Evolutionary conservation across 1,284 basidiomycete species (phyloP), one percentile per base, ranked within the genome.

Genomic region (Apiotrichum veenhuisii): DNA sequence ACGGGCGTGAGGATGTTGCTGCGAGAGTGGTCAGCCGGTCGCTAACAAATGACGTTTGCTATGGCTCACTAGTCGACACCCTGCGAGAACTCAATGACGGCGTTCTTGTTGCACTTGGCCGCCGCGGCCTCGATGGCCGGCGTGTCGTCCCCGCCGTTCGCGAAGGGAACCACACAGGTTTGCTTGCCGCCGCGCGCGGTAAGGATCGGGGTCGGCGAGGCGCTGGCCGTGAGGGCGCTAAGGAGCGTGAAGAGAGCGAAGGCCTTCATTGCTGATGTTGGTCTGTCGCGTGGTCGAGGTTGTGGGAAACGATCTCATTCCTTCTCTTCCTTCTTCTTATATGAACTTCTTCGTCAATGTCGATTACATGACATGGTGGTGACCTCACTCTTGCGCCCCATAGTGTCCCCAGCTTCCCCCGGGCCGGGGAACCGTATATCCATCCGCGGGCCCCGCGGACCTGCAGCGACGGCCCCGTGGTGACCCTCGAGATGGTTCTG

Each of bases 61-160:
- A 18, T 30, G 12, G 54, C 65, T 59, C 38, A 69, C 64, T 81
- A 82, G 54, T 80, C 78, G 20, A 67, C 63, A 4, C 73, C 74
- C 55, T 71, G 60, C 27, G 65, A 52, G 58, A 82, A 81, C 8
- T 74, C 73, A 48, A 82, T 78, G 23, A 74, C 60, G 2, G 76
- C 77, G 54, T 80, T 69, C 20, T 64, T 68, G 30, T 65, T 63
- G 59, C 80, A 81, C 17, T 78, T 65, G 25, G 67, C 67, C 55
- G 80, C 78, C 7, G 78, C 78, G 20, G 71, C 62, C 30, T 77
- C 55, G 37, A 80, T 78, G 25, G 72, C 66, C 0, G 74, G 64
- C 7, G 78, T 75, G 63, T 80, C 80, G 57, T 81, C 80, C n/a
- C 66, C 65, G 9, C 69, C 69, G 47, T 70, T 62, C 47, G 40